Evolutionary conservation across 148 eudicot genomes (phyloP).

Genomic region (Cornus kousa): DNA sequence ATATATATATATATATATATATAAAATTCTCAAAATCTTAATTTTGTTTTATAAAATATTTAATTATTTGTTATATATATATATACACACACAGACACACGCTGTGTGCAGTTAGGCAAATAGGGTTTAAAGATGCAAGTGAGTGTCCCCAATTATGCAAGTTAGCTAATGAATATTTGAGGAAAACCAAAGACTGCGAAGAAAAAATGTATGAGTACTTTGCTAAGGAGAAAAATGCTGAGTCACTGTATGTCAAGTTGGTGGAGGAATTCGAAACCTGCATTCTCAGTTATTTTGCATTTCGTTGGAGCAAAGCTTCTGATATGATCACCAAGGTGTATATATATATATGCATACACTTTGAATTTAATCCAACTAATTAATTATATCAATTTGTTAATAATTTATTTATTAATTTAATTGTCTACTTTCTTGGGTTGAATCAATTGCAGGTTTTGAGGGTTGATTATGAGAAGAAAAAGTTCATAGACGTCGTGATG

Average conservation of each 20-base stretch:
- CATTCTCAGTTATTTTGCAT: slow-evolving; percentile 72
- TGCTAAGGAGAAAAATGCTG: slow-evolving; percentile 40
- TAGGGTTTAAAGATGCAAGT: slow-evolving; percentile 65
- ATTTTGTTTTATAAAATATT: too few relatives aligned
- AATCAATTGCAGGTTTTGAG: slow-evolving; percentile 48
- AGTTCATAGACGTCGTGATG: slow-evolving; percentile 62
- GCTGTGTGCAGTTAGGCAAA: slow-evolving; percentile 71
- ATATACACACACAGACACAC: too few relatives aligned
- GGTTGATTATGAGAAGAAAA: slow-evolving; percentile 54
- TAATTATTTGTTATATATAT: too few relatives aligned
- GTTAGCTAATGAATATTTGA: slow-evolving; percentile 59
- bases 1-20: too few relatives aligned
- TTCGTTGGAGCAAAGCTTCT: slow-evolving; percentile 75
- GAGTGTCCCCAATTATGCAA: slow-evolving; percentile 66
- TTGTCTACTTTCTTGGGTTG: not conserved
- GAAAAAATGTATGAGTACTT: slow-evolving; percentile 57
- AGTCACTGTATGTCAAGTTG: slow-evolving; percentile 54
- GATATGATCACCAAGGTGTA: slow-evolving; percentile 61
- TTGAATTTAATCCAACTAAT: not conserved
- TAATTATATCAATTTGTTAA: too few relatives aligned
- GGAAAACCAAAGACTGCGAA: slow-evolving; percentile 49
- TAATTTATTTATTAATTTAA: not conserved
- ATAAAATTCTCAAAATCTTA: too few relatives aligned
- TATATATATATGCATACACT: not conserved
- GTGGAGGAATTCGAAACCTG: slow-evolving; percentile 86